phyloP scores from a whole-genome alignment of 2,329 filamentous ascomycete species.

The Juglanconis sp. region DNA sequence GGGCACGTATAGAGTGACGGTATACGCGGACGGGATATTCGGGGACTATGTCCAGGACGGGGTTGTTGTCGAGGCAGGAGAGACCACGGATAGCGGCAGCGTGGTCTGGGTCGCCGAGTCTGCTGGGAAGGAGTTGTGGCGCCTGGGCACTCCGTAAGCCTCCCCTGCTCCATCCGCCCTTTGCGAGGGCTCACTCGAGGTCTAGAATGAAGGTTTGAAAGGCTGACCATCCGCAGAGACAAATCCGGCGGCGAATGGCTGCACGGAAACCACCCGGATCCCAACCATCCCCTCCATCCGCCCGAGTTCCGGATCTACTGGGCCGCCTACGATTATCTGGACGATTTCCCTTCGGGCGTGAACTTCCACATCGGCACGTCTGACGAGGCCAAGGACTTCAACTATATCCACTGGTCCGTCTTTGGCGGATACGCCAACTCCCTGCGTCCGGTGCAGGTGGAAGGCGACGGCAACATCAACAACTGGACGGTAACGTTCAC shows the following conservation, averaged over 20 bases:
- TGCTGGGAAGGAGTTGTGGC: slow-evolving; percentile 57
- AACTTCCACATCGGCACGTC: slow-evolving; percentile 54
- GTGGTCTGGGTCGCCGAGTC: slow-evolving; percentile 45
- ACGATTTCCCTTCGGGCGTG: slow-evolving; percentile 58
- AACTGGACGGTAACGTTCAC: slow-evolving; percentile 60
- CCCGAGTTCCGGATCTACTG: slow-evolving; percentile 62
- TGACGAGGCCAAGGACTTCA: slow-evolving; percentile 48
- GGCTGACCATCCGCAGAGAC: slow-evolving; percentile 31
- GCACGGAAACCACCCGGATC: slow-evolving; percentile 51
- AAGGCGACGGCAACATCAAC: slow-evolving; percentile 46
- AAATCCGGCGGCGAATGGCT: slow-evolving; percentile 58
- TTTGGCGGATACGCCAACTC: slow-evolving; percentile 55
- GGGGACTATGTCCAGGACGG: slow-evolving; percentile 56
- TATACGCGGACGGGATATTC: slow-evolving; percentile 62
- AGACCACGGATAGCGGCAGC: slow-evolving; percentile 29
- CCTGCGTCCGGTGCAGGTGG: slow-evolving; percentile 39
- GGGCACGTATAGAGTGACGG: slow-evolving; percentile 59
- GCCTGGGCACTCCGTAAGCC: slow-evolving; percentile 52
- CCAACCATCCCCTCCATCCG: slow-evolving; percentile 46
- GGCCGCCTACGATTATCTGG: slow-evolving; percentile 55
- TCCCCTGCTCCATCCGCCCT: too few relatives aligned
- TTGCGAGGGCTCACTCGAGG: too few relatives aligned
- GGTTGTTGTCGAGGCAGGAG: slow-evolving; percentile 39
- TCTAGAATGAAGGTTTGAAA: too few relatives aligned
- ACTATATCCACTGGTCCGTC: slow-evolving; percentile 65